Conservation (phyloP, 257 asterid genomes). For the Solanum neorickii region DNA sequence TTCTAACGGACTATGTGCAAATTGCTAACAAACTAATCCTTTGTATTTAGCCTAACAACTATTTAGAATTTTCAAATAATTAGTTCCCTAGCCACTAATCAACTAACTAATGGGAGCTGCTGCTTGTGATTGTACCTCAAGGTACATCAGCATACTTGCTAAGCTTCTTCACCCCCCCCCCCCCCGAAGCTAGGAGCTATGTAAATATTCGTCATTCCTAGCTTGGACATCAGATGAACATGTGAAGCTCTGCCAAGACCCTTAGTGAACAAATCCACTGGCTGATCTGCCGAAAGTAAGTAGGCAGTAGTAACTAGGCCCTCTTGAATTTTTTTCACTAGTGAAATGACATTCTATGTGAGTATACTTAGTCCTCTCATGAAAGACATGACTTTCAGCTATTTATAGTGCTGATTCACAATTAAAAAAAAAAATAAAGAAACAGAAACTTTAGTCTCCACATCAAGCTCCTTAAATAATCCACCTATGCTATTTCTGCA, state of each 20-base stretch:
- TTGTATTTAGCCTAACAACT: neutral
- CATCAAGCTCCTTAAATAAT: neutral
- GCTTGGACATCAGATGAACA: neutral
- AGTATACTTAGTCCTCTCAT: neutral
- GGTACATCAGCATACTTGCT: neutral
- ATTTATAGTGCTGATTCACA: neutral
- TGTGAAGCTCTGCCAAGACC: neutral
- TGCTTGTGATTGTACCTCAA: neutral
- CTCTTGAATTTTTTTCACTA: neutral
- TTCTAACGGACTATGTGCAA: neutral
- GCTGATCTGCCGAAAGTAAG: neutral
- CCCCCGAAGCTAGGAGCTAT: neutral
- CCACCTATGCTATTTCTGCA: neutral
- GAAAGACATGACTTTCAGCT: neutral
- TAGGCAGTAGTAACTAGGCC: neutral
- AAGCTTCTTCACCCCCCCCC: neutral
- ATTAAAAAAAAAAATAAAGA: neutral
- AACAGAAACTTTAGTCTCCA: neutral
- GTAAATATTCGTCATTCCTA: neutral
- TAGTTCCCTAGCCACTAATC: neutral
- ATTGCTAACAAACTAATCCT: neutral
- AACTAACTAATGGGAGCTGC: neutral
- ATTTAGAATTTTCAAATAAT: neutral
- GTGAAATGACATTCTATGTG: neutral
- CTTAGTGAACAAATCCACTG: neutral